A percentile compares a stretch with the other conserved stretches of the same genome.
phyloP scores from a whole-genome alignment of 305 asterid species.

The Fraxinus nigra region DNA sequence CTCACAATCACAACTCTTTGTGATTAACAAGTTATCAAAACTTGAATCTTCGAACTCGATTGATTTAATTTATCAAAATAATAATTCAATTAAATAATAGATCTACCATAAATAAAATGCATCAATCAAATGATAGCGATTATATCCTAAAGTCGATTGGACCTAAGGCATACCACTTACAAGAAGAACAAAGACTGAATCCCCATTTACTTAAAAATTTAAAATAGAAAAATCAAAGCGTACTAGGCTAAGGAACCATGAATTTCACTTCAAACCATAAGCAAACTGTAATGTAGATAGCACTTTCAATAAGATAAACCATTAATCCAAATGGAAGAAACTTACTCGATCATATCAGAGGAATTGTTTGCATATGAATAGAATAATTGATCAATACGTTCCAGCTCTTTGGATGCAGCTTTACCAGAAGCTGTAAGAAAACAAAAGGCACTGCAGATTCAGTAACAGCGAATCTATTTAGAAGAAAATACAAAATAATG shows the following conservation, averaged over 20 bases:
- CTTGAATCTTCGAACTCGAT: too few relatives aligned
- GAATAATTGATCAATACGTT: slow-evolving; percentile 48
- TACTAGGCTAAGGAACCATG: background rate
- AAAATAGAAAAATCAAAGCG: background rate
- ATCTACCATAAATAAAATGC: too few relatives aligned
- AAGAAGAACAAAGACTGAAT: background rate
- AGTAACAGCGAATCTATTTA: background rate
- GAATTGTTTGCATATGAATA: slow-evolving; percentile 46
- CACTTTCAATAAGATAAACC: background rate
- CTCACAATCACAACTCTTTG: too few relatives aligned
- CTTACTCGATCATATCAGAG: slow-evolving; percentile 68
- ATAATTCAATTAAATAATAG: too few relatives aligned
- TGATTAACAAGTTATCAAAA: too few relatives aligned
- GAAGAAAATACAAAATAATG: background rate
- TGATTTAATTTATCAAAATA: too few relatives aligned
- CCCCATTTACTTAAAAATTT: background rate
- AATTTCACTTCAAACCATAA: slow-evolving; percentile 4
- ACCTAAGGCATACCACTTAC: too few relatives aligned
- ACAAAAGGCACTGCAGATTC: background rate
- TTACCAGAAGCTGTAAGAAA: slow-evolving; percentile 53
- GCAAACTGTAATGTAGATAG: background rate
- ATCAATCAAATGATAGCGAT: too few relatives aligned
- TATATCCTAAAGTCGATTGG: too few relatives aligned
- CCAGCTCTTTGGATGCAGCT: slow-evolving; percentile 41
- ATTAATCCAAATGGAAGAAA: slow-evolving; percentile 9